Evolutionary conservation across 148 eudicot genomes (phyloP), one percentile per base, ranked within the genome.

Genomic region (Persicaria maculosa): DNA sequence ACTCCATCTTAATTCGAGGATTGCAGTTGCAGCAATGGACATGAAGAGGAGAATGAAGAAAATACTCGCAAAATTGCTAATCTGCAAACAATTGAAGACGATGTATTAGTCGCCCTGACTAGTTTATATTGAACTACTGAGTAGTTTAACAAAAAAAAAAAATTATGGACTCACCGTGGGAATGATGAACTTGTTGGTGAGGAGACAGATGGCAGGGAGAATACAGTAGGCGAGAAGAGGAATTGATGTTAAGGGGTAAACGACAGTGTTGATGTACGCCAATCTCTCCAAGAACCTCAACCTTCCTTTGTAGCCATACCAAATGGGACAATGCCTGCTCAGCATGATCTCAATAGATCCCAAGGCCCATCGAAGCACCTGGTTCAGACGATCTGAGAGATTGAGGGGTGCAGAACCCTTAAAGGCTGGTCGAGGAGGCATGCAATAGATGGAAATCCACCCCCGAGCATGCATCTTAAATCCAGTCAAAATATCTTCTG

Each of bases 381-480:
- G 92, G 77, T 88, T 85, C 79, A 88, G 74, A 88, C 92, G 92
- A 74, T 88, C 92, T 40, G 92, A 88, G 76, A 88, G 92, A 86
- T 88, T 88, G 84, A 88, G 88, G 44, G 92, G 92, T 59, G 92
- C 92, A 52, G 93, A 89, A 50, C 90, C 93, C 86, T 89, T 89
- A 47, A 89, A 89, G 15, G 93, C 93, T 4, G 93, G 90, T 44
- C 93, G 79, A 4, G 84, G 85, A 44, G 93, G 93, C 89, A 89
- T 87, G 76, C 93, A 89, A 72, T 89, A 89, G 74, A 89, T 78
- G 5, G 93, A 89, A 52, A 84, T 84, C 93, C 93, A 89, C 47
- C 93, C 93, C 50, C 89, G 83, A 1, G 89, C 86, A 72, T 89
- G 93, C 93, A 89, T 89, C 82, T 89, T 89, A 72, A 89, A 89